Evolutionary conservation across 2,329 filamentous ascomycete genomes (phyloP), one percentile per base, ranked within the genome.

Genomic region (Fusarium sp.): DNA sequence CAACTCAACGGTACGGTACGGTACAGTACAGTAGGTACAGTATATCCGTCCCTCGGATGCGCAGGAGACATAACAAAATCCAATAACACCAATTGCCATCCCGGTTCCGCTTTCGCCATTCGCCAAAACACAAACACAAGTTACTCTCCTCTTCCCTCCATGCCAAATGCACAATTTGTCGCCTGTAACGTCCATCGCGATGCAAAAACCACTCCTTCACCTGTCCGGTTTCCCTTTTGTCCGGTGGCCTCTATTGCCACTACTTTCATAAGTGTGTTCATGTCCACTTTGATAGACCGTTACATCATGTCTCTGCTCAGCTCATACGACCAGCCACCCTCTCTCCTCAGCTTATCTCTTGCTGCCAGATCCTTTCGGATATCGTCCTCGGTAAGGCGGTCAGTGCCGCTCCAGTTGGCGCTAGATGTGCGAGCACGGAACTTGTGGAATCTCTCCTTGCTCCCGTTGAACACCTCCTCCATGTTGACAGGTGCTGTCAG

Each of bases 391-490:
- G 95, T 98, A 76, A 99, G 87, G 62, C 87, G 84, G 77, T 99
- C 97, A 4, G 92, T 87, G 64, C 94, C 89, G 79, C 90, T 92
- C 96, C 96, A 99, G 84, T 98, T 97, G 38, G 97, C 97, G 83
- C 94, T 98, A 77, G 94, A 97, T 6, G 96, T 98, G 65, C 96
- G 90, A 61, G 94, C 92, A 20, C 97, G 91, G 87, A 98, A 98
- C 80, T 94, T 94, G 86, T 94, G 93, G 82, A 93, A 91, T 73
- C 93, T 87, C 65, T 96, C 94, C 82, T 95, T 95, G 83, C 93
- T 95, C 82, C 95, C 94, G 83, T 89, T 93, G 84, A 99, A 99
- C 35, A 98, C 95, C 80, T 98, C 95, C 79, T 99, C 97, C 92
- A 99, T 96, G 79, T 94, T 94, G 74, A 99, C 87, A 14, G 95